phyloP scores from a whole-genome alignment of 768 basidiomycete species.

The Erythrobasidium yunnanense region DNA sequence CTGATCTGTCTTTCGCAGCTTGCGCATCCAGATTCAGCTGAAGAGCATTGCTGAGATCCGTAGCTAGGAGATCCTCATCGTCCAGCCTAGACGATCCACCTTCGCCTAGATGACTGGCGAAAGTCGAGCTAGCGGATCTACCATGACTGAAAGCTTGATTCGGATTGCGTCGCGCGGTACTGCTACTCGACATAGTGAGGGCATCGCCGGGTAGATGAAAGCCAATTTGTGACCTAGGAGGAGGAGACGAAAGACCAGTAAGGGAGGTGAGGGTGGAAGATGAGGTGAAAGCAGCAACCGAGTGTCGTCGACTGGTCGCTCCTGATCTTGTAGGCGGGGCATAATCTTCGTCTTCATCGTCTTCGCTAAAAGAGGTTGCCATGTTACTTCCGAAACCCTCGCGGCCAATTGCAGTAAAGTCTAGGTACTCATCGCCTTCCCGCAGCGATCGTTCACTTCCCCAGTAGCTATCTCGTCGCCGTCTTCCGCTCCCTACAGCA shows the following conservation, averaged over 20 bases:
- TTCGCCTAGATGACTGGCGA: neutral
- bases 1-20: constrained; percentile 16
- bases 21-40: constrained; percentile 37
- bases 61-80: constrained; percentile 37
- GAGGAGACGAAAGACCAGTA: constrained; percentile 24
- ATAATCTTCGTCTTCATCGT: constrained; percentile 28
- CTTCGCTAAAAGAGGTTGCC: constrained; percentile 30
- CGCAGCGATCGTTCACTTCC: neutral
- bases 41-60: constrained; percentile 36
- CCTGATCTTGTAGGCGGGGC: constrained; percentile 36
- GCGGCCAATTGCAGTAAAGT: neutral
- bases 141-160: neutral
- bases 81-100: constrained; percentile 24
- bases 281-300: constrained; percentile 34
- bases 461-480: constrained; percentile 2
- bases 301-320: constrained; percentile 37
- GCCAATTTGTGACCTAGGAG: constrained; percentile 28
- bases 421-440: constrained; percentile 12
- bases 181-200: neutral
- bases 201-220: constrained; percentile 34
- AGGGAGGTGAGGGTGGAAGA: constrained; percentile 12
- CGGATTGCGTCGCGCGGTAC: constrained; percentile 5
- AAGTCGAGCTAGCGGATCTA: neutral
- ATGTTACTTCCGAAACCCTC: neutral
- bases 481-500: constrained; percentile 15